phyloP scores from a whole-genome alignment of 2,329 filamentous ascomycete genomes.

The Lomentospora prolificans region DNA sequence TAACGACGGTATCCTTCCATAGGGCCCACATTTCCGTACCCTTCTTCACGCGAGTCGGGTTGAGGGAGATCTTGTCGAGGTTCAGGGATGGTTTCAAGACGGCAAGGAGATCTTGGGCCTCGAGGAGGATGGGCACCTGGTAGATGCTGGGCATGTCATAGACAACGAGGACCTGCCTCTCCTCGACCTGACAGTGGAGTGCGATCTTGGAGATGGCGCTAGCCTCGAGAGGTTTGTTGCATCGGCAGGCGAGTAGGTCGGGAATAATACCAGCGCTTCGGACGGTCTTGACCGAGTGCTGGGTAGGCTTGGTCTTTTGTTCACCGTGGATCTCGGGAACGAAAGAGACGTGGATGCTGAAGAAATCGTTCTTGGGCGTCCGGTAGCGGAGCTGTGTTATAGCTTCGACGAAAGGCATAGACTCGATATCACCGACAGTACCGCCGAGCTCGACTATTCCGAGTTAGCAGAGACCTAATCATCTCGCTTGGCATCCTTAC shows the following conservation, averaged over 20 bases:
- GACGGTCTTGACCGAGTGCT: conserved; percentile 76
- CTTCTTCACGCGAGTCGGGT: conserved; percentile 44
- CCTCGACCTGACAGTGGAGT: conserved; percentile 76
- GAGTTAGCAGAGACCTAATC: neutral
- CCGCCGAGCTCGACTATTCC: conserved; percentile 31
- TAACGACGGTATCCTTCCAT: conserved; percentile 64
- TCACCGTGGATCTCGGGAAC: conserved; percentile 62
- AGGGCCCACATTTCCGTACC: conserved; percentile 65
- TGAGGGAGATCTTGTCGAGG: conserved; percentile 46
- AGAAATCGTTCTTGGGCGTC: conserved; percentile 68
- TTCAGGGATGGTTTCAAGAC: conserved; percentile 57
- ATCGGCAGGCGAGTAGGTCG: conserved; percentile 81
- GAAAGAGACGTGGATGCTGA: conserved; percentile 82
- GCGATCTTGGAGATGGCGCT: conserved; percentile 80
- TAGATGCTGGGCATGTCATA: conserved; percentile 85
- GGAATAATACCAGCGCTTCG: conserved; percentile 69
- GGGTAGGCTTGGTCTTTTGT: conserved; percentile 96
- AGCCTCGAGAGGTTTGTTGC: conserved; percentile 64
- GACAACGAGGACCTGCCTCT: conserved; percentile 79
- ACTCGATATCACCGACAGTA: conserved; percentile 73
- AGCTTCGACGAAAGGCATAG: conserved; percentile 79
- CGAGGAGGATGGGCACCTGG: conserved; percentile 85
- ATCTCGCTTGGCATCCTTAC: conserved; percentile 32
- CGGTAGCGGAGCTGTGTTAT: conserved; percentile 67
- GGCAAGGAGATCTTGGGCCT: conserved; percentile 65